Base-by-base conservation (phyloP, 352 stramenopile genomes). In the Globisporangium splendens region DNA sequence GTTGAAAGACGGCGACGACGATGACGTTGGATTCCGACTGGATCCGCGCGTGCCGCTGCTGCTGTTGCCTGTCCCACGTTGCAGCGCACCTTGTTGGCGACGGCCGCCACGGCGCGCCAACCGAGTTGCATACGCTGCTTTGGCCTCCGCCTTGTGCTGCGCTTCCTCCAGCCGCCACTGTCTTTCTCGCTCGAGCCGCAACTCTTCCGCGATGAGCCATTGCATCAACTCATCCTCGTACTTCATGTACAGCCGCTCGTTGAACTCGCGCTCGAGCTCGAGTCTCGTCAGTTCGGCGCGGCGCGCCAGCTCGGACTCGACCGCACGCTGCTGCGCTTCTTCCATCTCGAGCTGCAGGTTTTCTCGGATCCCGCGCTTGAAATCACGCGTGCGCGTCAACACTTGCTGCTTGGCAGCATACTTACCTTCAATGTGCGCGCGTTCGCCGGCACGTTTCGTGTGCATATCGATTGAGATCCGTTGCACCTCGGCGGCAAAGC, bases 221-320 rank as follows among this genome's bases (percentile, higher is more conserved):
- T 65, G 62, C 68, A 72, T 84, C 56, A 72, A 73, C 53, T 89
- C 75, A 46, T 91, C 79, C 56, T 91, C 77, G 61, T 88, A 91
- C 60, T 83, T 73, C 73, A 91, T 87, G 39, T 69, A 65, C 49
- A 82, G 65, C 31, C 56, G 62, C 63, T 91, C 81, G 28, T 79
- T 66, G 39, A 74, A 60, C 62, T 91, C 75, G 3, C 69, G 73
- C 24, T 74, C 67, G 6, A 66, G 52, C 38, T 87, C 79, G 12
- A 74, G 60, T 3, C 62, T 59, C 28, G 61, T 56, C 41, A 70
- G 62, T 46, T 80, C 69, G 0, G 65, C 66, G 35, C 79, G 62
- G 12, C 68, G 70, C 0, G 59, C 75, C 2, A 78, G 69, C 56
- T 88, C 75, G 14, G 44, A 44, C 48, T 90, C 83, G 14, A 87